Base-by-base conservation (phyloP, 2,329 filamentous ascomycete species). In the Fusarium oxysporum region DNA sequence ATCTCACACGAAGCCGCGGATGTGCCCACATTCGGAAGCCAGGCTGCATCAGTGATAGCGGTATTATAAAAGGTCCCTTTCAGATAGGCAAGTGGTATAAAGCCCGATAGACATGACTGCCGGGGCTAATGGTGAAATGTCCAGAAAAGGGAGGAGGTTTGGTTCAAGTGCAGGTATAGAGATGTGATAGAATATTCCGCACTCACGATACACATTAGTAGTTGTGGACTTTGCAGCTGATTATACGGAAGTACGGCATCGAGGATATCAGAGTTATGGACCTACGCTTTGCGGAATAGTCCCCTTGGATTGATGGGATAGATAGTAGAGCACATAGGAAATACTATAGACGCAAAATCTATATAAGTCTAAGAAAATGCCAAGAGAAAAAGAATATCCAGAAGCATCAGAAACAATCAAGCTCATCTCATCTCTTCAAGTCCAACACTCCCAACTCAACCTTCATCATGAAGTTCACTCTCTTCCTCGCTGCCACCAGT, bases 11-110 rank as follows among this genome's bases (percentile, higher is more conserved):
- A 62, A 32, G 21, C 16, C 13, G 1, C 30, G n/a, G 14, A 28
- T 16, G 5, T 47, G 25, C 5, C 59, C 41, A 59, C 53, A 45
- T 30, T 25, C 21, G 53, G 53, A 33, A 38, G 25, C n/a, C 28
- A 23, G 28, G 11, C 41, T 32, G 25, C 41, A 54, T 67, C 47
- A 40, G 51, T 44, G 33, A 68, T 70, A 44, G 65, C 28, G 47
- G 59, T 40, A 45, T 59, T 50, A 10, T 51, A 63, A 68, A 68
- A 68, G 44, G 43, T 37, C 25, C 67, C 38, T 44, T 70, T 53
- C n/a, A 70, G 43, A 69, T 54, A 60, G 65, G 67, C 62, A 70
- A 70, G 65, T 70, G 43, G 53, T 51, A 64, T 33, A 54, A 43
- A 30, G 16, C 3, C 54, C 43, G 48, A 58, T 51, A 48, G 32